Evolutionary conservation across 1,139 yeast genomes (phyloP), one percentile per base, ranked within the genome.

Genomic region (Candida neerlandica): DNA sequence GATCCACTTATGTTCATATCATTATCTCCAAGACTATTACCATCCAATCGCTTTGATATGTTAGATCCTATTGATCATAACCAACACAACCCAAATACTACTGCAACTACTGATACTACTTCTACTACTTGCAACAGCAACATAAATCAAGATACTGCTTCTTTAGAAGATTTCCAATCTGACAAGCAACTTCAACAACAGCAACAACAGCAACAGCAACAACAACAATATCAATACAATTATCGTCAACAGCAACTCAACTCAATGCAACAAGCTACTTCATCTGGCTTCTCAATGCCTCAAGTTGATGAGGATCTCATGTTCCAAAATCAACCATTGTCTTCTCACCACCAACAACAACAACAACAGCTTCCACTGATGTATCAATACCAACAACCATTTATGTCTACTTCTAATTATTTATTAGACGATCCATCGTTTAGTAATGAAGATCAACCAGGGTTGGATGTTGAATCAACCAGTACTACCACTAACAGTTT

Each of bases 11-110:
- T 55, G 58, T 51, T 52, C 29, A 52, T 48, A 30, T 49, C 59
- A 43, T 45, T 51, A 14, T 45, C 55, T 23, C 45, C 58, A 19
- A 45, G 34, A 26, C 45, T 51, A 35, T 37, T 49, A 41, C 53
- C 52, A 43, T 50, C 56, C 43, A 55, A 52, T 49, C 62, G 60
- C 48, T 52, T 59, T 49, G 60, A 58, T 51, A 61, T 60, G 65
- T 54, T 59, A 52, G 65, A 61, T 49, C 61, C 62, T 12, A 48
- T 58, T 37, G 64, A 60, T 42, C 44, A 56, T 45, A 53, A 50
- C 50, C 62, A 55, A 34, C 50, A 32, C 34, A 32, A 32, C 34
- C 16, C 34, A n/a, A 32, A 32, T 7, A 35, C 26, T 35, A 5
- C 35, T 6, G 10, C 19, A 14, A 29, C 43, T 15, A 40, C 34